Conservation (phyloP, 2,329 filamentous ascomycete genomes). For the Penicillium sp. region DNA sequence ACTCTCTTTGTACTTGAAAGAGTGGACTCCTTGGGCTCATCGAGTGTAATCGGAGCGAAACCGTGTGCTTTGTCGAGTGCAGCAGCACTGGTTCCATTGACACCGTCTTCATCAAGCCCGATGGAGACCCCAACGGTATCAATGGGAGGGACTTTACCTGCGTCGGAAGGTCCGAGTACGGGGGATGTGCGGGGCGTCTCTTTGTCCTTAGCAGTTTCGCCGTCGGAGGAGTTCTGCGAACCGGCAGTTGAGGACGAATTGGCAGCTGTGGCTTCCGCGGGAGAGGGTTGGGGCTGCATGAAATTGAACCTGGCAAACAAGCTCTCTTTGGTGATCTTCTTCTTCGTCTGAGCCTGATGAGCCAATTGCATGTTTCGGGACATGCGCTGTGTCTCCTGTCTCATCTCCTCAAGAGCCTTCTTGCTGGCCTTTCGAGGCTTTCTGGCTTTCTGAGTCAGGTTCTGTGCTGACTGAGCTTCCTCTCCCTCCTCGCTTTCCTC, state of each 20-base stretch:
- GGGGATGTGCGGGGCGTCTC: constrained; percentile 74
- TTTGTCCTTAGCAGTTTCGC: constrained; percentile 45
- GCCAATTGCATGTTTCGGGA: constrained; percentile 86
- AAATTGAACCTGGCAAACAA: constrained; percentile 85
- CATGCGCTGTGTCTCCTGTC: constrained; percentile 88
- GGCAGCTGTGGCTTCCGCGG: constrained; percentile 28
- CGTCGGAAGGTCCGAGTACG: constrained; percentile 34
- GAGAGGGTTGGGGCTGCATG: constrained; percentile 47
- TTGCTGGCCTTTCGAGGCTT: constrained; percentile 84
- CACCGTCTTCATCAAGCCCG: constrained; percentile 3
- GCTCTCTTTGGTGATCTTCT: constrained; percentile 81
- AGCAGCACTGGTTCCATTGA: constrained; percentile 38
- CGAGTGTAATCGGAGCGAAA: constrained; percentile 26
- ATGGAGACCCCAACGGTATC: not conserved
- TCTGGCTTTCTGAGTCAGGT: constrained; percentile 68
- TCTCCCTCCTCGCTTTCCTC: constrained; percentile 55
- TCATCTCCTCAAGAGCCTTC: constrained; percentile 93
- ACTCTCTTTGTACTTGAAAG: constrained; percentile 25
- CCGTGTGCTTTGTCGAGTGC: constrained; percentile 41
- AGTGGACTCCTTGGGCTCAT: constrained; percentile 12
- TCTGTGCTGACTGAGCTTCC: constrained; percentile 65
- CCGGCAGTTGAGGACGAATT: constrained; percentile 49
- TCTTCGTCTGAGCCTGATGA: constrained; percentile 86
- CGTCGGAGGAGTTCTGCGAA: constrained; percentile 53
- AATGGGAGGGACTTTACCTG: constrained; percentile 9